Percentiles rank a stretch among this genome's conserved stretches.
phyloP scores from a whole-genome alignment of 306 rosid genomes.

The Casuarina glauca region DNA sequence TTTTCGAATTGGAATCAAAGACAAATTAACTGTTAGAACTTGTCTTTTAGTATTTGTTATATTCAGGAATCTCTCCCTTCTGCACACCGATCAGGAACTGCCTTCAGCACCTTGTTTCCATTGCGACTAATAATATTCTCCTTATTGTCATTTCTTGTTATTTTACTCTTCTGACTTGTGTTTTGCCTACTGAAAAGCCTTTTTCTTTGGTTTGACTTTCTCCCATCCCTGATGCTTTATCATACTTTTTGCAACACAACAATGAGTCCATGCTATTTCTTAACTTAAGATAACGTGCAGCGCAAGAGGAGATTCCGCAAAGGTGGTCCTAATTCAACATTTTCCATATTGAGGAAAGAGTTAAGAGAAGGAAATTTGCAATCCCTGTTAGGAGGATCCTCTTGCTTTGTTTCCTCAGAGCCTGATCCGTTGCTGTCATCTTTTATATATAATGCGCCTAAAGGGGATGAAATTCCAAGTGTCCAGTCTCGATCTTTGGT shows the following conservation, averaged over 20 bases:
- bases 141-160: not conserved
- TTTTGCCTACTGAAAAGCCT: not conserved
- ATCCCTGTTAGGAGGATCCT: constrained; percentile 81
- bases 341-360: constrained; percentile 72
- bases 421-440: constrained; percentile 85
- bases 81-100: not conserved
- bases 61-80: not conserved
- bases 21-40: not conserved
- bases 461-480: constrained; percentile 41
- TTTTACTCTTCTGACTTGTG: not conserved
- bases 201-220: not conserved
- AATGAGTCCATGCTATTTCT: constrained; percentile 32
- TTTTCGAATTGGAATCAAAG: not conserved
- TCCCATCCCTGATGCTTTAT: not conserved
- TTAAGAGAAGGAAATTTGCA: constrained; percentile 75
- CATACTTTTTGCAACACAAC: not conserved
- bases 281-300: constrained; percentile 76
- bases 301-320: constrained; percentile 73
- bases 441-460: constrained; percentile 64
- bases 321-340: constrained; percentile 62
- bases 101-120: not conserved
- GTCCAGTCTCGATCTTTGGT: constrained; percentile 39
- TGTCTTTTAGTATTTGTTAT: not conserved
- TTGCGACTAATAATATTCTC: too few species aligned
- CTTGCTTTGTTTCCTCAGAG: constrained; percentile 50